Evolutionary conservation across 352 stramenopile species (phyloP).

Genomic region (Albugo laibachii): DNA sequence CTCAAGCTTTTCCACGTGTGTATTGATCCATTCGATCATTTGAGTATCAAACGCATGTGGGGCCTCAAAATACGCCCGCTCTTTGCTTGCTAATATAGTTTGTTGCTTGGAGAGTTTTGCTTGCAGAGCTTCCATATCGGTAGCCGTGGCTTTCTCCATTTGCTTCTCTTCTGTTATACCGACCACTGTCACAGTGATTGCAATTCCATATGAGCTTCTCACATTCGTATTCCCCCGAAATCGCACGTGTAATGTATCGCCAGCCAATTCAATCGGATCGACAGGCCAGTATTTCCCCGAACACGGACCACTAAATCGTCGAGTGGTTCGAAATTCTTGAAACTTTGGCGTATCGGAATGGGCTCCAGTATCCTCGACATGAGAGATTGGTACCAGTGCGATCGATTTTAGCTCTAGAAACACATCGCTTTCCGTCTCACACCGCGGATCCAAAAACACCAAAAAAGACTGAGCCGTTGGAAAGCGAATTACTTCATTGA

Average conservation of each 20-base stretch:
- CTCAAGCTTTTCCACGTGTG: constrained; percentile 21
- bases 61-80: background rate
- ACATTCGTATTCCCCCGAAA: constrained; percentile 39
- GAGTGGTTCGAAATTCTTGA: constrained; percentile 8
- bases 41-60: constrained; percentile 47
- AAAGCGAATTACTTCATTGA: constrained; percentile 16
- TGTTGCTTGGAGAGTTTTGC: constrained; percentile 6
- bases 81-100: too few species aligned
- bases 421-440: constrained; percentile 12
- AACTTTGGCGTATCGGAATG: too few species aligned
- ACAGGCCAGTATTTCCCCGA: constrained; percentile 22
- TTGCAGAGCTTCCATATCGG: constrained; percentile 19
- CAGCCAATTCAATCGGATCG: constrained; percentile 24
- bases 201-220: constrained; percentile 33
- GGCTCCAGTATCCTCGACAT: too few species aligned
- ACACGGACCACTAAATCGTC: constrained; percentile 14
- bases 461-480: constrained; percentile 26
- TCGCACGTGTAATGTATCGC: constrained; percentile 33
- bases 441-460: constrained; percentile 47
- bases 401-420: constrained; percentile 7
- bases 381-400: background rate
- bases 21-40: constrained; percentile 78
- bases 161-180: constrained; percentile 47
- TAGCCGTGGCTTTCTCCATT: constrained; percentile 18
- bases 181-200: constrained; percentile 27